Evolutionary conservation across 257 asterid genomes (phyloP), one percentile per base, ranked within the genome.

Genomic region (Solanum tarijense): DNA sequence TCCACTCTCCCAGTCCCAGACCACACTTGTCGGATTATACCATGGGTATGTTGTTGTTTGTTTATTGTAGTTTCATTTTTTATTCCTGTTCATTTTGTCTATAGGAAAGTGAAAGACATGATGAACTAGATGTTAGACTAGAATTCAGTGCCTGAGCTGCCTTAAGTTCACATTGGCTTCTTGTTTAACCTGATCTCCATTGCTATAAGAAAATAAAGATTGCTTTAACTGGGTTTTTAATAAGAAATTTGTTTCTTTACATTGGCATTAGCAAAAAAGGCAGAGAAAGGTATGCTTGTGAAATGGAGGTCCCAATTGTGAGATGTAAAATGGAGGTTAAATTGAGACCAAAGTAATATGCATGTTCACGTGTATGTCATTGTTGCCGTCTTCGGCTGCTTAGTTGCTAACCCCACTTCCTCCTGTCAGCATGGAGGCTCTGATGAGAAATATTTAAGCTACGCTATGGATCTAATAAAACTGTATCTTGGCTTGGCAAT

Each of bases 401-500:
- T 78, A 13, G 35, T 12, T 78, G 36, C 62, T 13, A 78, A 78
- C 34, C 16, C 36, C 62, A 25, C n/a, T 13, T 27, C 58, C 58
- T 39, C 84, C 62, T 78, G 35, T 78, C 35, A 39, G 29, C 62
- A 78, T 39, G 2, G 84, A 43, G 65, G 84, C 13, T 39, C 36
- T 79, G 84, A 79, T 43, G 38, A 41, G 48, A 78, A 78, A 78
- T 78, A 39, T 78, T 39, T 25, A 78, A 13, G 84, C 4, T 43
- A 78, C n/a, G 35, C 34, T 78, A 71, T 35, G 82, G 82, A 73
- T 73, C 29, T 73, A 35, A 34, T 34, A 35, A 18, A 73, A 34
- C 87, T 20, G 34, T 84, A 84, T 84, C 76, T 58, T 60, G 87
- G 76, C 87, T 52, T 14, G 52, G 87, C 55, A 84, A 84, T 55